Evolutionary conservation across 139 green algal genomes (phyloP).

Genomic region (Picochlorum sp.): DNA sequence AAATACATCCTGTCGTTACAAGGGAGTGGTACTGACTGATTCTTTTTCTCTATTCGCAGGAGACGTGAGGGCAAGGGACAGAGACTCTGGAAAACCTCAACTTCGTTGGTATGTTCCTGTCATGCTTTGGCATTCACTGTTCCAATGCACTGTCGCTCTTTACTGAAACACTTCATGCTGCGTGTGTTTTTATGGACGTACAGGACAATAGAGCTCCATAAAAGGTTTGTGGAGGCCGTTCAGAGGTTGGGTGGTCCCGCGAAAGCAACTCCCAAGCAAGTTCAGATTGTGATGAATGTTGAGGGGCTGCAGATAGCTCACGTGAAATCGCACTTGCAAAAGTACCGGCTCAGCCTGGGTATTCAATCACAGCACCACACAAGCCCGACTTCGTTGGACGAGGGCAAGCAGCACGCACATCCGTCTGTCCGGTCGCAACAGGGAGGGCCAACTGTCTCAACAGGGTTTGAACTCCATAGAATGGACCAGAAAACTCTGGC

Average conservation of each 20-base stretch:
- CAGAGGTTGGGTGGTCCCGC: constrained; percentile 46
- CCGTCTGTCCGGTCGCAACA: neutral
- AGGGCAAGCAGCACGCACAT: too few relatives aligned
- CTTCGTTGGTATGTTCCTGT: too few relatives aligned
- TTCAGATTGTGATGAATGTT: constrained; percentile 48
- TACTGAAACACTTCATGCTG: neutral
- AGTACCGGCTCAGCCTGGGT: constrained; percentile 52
- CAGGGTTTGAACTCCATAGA: neutral
- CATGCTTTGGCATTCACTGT: too few relatives aligned
- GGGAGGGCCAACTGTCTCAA: neutral
- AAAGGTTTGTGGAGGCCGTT: constrained; percentile 57
- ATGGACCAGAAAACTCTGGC: neutral
- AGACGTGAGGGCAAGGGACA: too few relatives aligned
- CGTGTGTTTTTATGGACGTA: neutral
- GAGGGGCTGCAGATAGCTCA: constrained; percentile 79
- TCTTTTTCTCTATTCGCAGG: too few relatives aligned
- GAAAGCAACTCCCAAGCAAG: constrained; percentile 46
- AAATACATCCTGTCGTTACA: too few relatives aligned
- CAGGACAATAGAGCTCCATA: constrained; percentile 65
- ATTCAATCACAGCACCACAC: neutral
- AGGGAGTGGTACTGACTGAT: too few relatives aligned
- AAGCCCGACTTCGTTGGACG: too few relatives aligned
- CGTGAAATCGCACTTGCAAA: constrained; percentile 86
- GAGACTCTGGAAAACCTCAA: too few relatives aligned
- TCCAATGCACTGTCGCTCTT: neutral